A percentile compares a stretch with the other conserved stretches of the same genome.
These are phyloP conservation scores for Apium graveolens DNA, from an alignment of 129 eudicot species.

Conservation along the genomic window DNA sequence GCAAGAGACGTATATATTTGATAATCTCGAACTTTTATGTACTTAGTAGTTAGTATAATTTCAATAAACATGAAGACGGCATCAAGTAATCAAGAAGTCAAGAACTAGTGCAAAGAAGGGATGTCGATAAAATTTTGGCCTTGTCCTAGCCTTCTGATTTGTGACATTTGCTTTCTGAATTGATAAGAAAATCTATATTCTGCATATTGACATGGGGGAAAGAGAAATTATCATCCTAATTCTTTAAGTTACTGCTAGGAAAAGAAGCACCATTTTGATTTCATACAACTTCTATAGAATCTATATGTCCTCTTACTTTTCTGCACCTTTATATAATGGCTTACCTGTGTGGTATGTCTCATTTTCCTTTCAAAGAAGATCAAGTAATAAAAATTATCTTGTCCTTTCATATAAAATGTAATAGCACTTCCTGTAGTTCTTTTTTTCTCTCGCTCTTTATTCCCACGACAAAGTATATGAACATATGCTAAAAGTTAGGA, in stretches of 20 bases:
- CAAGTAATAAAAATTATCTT: conserved; percentile 7
- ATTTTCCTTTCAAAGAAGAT: background rate
- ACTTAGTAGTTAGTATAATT: background rate
- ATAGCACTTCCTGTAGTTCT: background rate
- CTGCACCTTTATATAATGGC: conserved; percentile 1
- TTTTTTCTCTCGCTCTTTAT: background rate
- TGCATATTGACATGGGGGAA: background rate
- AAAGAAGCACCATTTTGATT: background rate
- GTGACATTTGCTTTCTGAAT: background rate
- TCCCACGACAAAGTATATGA: background rate
- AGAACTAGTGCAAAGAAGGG: background rate
- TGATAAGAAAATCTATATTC: no score
- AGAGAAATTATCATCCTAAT: background rate
- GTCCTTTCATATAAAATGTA: background rate
- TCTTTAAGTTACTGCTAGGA: background rate
- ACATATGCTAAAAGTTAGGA: background rate
- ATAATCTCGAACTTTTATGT: background rate
- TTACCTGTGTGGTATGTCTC: background rate
- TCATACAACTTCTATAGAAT: background rate
- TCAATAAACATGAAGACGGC: background rate
- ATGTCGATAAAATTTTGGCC: background rate
- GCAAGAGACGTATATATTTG: background rate
- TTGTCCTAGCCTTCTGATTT: background rate
- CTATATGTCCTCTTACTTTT: conserved; percentile 16
- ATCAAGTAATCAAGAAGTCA: background rate